Base-by-base conservation (phyloP, 2,329 filamentous ascomycete genomes). In the Albophoma yamanashiensis region DNA sequence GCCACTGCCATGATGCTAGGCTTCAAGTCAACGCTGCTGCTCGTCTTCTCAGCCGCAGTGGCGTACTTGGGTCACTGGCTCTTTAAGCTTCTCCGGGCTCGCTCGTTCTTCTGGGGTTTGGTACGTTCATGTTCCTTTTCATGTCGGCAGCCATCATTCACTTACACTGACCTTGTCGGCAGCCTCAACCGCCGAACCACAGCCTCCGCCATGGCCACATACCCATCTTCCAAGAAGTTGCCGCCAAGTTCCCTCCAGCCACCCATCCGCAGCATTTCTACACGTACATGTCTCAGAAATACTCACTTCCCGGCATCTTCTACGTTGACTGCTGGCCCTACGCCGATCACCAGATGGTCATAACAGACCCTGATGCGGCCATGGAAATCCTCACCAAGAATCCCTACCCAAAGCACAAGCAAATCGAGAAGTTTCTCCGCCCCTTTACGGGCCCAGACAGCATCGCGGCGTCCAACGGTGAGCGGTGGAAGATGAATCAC, bases 301-400 rank as follows among this genome's bases (percentile, higher is more conserved):
- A 68, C 58, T 43, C 61, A 25, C 56, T 68, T 15, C 60, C 63
- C 12, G 66, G 66, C 53, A 58, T 68, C 40, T 68, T 64, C 58
- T 68, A 68, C 59, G 61, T 68, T 22, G 66, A 68, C 57, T 59
- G 66, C 36, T 67, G 66, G 67, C 67, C 67, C 2, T 58, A 65
- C 22, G 62, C 64, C 50, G 62, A 64, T 17, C 64, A 64, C 6
- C 65, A 67, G 53, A 61, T 67, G 43, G 60, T 68, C 57, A 47
- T 68, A 38, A 65, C 64, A 22, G 64, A 68, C 22, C 67, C 67
- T 14, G 65, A 65, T 7, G 62, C 66, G 20, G 64, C 64, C 47
- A 62, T 64, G 47, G 60, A 64, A 45, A 63, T 67, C n/a, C 65
- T 66, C 55, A 64, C 66, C 36, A 63, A 61, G 1, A 64, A 53